Percentiles rank a stretch among this genome's conserved stretches.
Evolutionary conservation across 768 basidiomycete genomes (phyloP).

Genomic region (Trametes punicea): DNA sequence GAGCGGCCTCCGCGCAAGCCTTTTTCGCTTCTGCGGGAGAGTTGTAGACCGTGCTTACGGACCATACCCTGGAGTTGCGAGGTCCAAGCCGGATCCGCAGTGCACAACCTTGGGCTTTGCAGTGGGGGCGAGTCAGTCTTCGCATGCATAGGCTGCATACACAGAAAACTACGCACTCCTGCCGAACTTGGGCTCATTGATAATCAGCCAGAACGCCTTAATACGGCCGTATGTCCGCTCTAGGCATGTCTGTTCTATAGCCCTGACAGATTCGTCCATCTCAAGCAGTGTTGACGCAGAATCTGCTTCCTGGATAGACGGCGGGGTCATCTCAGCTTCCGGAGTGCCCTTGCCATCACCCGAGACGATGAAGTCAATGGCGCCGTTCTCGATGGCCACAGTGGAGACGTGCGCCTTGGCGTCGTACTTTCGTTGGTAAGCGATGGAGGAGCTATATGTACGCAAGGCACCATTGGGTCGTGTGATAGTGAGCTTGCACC

Average conservation of each 20-base stretch:
- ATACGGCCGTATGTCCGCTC: slow-evolving; percentile 54
- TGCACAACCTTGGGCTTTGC: slow-evolving; percentile 47
- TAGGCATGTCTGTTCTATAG: slow-evolving; percentile 52
- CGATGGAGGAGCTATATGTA: slow-evolving; percentile 50
- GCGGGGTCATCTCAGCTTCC: slow-evolving; percentile 20
- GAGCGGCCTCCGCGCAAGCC: slow-evolving; percentile 52
- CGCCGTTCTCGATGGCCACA: slow-evolving; percentile 57
- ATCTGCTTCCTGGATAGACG: background rate
- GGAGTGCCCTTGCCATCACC: slow-evolving; percentile 41
- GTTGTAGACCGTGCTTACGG: slow-evolving; percentile 44
- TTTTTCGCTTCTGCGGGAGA: slow-evolving; percentile 44
- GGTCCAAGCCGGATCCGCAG: slow-evolving; percentile 52
- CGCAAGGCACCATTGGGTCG: slow-evolving; percentile 49
- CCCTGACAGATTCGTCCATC: slow-evolving; percentile 27
- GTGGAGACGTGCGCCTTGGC: slow-evolving; percentile 52
- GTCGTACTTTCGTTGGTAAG: slow-evolving; percentile 44
- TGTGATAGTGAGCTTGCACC: slow-evolving; percentile 59
- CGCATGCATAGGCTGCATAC: background rate
- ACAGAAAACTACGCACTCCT: slow-evolving; percentile 37
- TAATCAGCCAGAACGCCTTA: slow-evolving; percentile 50
- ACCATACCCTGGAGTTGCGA: slow-evolving; percentile 49
- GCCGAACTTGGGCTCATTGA: slow-evolving; percentile 43
- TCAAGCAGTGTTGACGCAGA: background rate
- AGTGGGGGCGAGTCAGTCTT: slow-evolving; percentile 18
- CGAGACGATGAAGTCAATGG: slow-evolving; percentile 51